phyloP scores from a whole-genome alignment of 2,329 filamentous ascomycete species.

The Penicillium italicum region DNA sequence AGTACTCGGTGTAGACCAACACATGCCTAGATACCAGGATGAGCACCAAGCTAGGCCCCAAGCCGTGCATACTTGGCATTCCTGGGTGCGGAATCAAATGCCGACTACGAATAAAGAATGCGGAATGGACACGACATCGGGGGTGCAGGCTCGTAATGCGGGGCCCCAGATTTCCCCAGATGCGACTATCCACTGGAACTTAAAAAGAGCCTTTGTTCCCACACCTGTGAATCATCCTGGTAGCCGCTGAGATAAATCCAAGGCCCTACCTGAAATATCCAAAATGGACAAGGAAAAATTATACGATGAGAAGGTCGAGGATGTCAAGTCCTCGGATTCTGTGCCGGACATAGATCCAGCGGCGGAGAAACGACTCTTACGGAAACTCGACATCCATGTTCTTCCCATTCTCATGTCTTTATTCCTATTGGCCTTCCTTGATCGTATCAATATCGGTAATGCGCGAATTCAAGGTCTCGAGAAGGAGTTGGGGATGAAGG shows the following conservation, averaged over 20 bases:
- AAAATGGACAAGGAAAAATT: constrained; percentile 15
- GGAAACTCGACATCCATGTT: constrained; percentile 49
- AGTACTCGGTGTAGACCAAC: background rate
- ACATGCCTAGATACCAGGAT: background rate
- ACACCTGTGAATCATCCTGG: background rate
- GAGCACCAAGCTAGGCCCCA: background rate
- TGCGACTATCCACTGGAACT: no score
- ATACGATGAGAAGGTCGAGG: constrained; percentile 15
- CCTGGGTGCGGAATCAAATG: background rate
- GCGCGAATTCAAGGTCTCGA: constrained; percentile 46
- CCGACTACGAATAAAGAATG: background rate
- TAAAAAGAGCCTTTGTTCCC: background rate
- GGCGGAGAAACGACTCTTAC: constrained; percentile 46
- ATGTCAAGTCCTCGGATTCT: constrained; percentile 11
- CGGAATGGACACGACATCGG: background rate
- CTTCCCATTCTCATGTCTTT: constrained; percentile 49
- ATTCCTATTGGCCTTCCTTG: constrained; percentile 46
- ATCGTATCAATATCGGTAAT: constrained; percentile 50
- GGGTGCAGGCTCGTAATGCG: background rate
- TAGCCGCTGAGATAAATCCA: background rate
- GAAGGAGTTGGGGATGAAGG: constrained; percentile 42
- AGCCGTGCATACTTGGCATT: background rate
- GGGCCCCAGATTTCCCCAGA: constrained; percentile 8
- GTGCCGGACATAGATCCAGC: constrained; percentile 22
- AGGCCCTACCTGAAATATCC: no score